Base-by-base conservation (phyloP, 176 grass and related monocot species). In the Eremochloa ophiuroides region DNA sequence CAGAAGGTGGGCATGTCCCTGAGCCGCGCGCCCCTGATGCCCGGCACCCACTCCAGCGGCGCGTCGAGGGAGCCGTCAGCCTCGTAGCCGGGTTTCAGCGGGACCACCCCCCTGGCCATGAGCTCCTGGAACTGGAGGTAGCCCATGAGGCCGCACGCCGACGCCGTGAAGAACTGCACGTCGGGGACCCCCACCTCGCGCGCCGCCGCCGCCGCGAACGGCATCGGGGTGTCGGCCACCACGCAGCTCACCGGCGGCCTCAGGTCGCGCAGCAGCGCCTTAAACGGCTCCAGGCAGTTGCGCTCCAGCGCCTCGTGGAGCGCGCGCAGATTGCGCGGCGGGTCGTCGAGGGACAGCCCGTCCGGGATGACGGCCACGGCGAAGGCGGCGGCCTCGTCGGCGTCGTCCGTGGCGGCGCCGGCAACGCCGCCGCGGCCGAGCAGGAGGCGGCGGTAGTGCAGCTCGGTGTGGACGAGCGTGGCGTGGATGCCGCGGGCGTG, bases 131-230 rank as follows among this genome's bases (percentile, higher is more conserved):
- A 91, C 66, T 77, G 20, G 30, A 81, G 67, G 62, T 88, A 55
- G 1, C 82, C 64, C 56, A 82, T 51, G 8, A 91, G 79, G 0
- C 81, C 82, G 25, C 71, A 66, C 3, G 85, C 85, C 0, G 85
- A 87, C 7, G 89, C 89, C n/a, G 77, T 91, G 74, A 81, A 88
- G 74, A 91, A 88, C 64, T 72, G 69, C 25, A 22, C 76, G 26
- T 91, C 85, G 0, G 79, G 84, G 0, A 91, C 8, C 51, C 86
- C 89, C 20, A 61, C 60, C 35, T 67, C 89, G 41, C 69, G 55
- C 0, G 89, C 82, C 3, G 72, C 89, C 0, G n/a, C 8, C 7
- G 83, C 42, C 4, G 85, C 89, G 33, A 82, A 83, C 2, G 84
- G 73, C 89, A 91, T 88, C 29, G 74, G 44, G 0, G 23, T 40